A percentile compares a stretch with the other conserved stretches of the same genome.
Conservation (phyloP, 495 filamentous ascomycete genomes). For the Penicillium riverlandense region DNA sequence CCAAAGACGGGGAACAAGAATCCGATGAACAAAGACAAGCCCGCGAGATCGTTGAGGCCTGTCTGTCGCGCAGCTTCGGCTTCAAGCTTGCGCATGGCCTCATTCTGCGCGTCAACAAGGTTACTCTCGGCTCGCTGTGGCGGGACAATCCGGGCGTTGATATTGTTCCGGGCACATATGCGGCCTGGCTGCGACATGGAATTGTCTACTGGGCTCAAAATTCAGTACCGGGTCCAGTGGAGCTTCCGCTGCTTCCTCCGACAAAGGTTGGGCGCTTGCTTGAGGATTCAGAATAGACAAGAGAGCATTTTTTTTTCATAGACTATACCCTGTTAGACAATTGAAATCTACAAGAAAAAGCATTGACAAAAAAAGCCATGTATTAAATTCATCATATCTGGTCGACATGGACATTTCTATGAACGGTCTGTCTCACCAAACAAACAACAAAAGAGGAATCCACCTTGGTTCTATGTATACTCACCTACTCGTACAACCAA, state of each 20-base stretch:
- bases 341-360: neutral
- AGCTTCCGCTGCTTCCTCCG: neutral
- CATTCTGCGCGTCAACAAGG: conserved; percentile 31
- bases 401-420: too few species aligned
- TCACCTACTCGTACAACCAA: neutral
- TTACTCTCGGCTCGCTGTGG: conserved; percentile 18
- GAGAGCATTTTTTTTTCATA: neutral
- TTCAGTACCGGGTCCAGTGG: neutral
- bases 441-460: too few species aligned
- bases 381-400: neutral
- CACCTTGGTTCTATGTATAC: conserved; percentile 14
- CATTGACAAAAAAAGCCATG: neutral
- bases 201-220: conserved; percentile 12
- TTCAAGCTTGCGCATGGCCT: conserved; percentile 49
- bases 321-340: neutral
- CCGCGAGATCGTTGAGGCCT: conserved; percentile 42
- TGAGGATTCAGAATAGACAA: neutral
- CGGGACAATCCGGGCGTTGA: conserved; percentile 12
- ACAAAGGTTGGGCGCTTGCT: neutral
- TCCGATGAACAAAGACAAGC: conserved; percentile 41
- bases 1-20: conserved; percentile 34
- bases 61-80: conserved; percentile 38
- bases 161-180: conserved; percentile 16
- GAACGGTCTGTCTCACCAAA: neutral
- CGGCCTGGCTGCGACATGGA: conserved; percentile 15